Conservation (phyloP, 2,329 filamentous ascomycete genomes). For the Aspergillus neoniger region DNA sequence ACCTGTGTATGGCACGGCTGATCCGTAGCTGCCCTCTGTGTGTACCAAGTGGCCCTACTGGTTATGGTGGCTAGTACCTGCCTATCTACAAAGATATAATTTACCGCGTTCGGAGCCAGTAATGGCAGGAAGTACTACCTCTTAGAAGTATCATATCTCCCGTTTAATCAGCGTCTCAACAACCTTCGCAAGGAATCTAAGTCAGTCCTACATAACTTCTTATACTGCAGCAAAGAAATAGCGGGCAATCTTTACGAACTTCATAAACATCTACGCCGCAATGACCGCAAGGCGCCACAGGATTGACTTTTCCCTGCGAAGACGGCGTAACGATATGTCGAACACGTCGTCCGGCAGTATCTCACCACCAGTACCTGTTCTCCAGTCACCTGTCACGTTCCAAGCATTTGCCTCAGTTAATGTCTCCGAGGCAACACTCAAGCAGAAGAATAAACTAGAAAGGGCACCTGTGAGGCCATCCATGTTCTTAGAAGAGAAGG, state of each 20-base stretch:
- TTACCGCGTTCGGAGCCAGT: background rate
- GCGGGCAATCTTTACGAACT: background rate
- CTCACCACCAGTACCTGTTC: constrained; percentile 21
- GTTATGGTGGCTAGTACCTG: background rate
- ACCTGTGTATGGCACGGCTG: too few relatives aligned
- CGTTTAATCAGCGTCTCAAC: background rate
- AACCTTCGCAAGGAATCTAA: background rate
- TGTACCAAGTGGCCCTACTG: background rate
- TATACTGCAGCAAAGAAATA: background rate
- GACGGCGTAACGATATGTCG: constrained; percentile 21
- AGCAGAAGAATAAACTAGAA: constrained; percentile 22
- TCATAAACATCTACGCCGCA: background rate
- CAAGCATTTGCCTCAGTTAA: constrained; percentile 18
- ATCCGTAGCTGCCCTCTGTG: background rate
- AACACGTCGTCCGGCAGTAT: constrained; percentile 17
- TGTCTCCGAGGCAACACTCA: constrained; percentile 22
- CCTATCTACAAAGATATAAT: background rate
- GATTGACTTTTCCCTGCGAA: constrained; percentile 22
- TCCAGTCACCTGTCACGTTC: constrained; percentile 25
- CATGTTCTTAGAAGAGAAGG: constrained; percentile 27
- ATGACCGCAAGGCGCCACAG: constrained; percentile 18
- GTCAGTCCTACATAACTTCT: background rate
- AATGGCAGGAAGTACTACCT: background rate
- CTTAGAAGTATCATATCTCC: too few relatives aligned
- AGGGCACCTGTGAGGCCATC: constrained; percentile 22